phyloP scores from a whole-genome alignment of 2,329 filamentous ascomycete species.

The Fusarium sp. region DNA sequence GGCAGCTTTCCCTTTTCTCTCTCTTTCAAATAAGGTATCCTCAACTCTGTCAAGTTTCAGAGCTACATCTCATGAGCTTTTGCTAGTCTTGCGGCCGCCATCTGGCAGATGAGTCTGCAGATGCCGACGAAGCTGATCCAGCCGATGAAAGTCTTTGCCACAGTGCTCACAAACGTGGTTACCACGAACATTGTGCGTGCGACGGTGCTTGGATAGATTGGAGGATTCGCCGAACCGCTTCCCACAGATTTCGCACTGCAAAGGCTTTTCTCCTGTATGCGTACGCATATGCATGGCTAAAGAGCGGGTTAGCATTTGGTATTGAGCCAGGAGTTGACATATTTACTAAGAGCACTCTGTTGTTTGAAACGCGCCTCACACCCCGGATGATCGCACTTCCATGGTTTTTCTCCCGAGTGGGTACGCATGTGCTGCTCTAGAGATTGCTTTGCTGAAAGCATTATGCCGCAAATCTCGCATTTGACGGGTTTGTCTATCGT shows the following conservation, averaged over 20 bases:
- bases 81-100: constrained; percentile 26
- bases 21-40: background rate
- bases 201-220: constrained; percentile 71
- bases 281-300: constrained; percentile 72
- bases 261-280: constrained; percentile 71
- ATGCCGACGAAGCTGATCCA: constrained; percentile 69
- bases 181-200: constrained; percentile 65
- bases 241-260: constrained; percentile 65
- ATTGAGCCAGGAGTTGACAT: background rate
- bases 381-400: constrained; percentile 58
- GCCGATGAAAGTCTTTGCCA: constrained; percentile 64
- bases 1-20: background rate
- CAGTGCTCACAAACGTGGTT: constrained; percentile 62
- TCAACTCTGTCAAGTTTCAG: background rate
- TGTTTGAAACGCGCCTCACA: constrained; percentile 70
- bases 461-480: constrained; percentile 63
- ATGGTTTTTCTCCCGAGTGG: constrained; percentile 72
- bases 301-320: constrained; percentile 22
- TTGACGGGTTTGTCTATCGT: constrained; percentile 64
- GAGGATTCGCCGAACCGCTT: constrained; percentile 71
- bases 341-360: constrained; percentile 71
- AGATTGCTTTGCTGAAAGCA: constrained; percentile 72
- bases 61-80: constrained; percentile 9
- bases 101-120: constrained; percentile 45
- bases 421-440: constrained; percentile 72